Evolutionary conservation across 768 basidiomycete species (phyloP), one percentile per base, ranked within the genome.

Genomic region (Xerocomus brunneocitrinus): DNA sequence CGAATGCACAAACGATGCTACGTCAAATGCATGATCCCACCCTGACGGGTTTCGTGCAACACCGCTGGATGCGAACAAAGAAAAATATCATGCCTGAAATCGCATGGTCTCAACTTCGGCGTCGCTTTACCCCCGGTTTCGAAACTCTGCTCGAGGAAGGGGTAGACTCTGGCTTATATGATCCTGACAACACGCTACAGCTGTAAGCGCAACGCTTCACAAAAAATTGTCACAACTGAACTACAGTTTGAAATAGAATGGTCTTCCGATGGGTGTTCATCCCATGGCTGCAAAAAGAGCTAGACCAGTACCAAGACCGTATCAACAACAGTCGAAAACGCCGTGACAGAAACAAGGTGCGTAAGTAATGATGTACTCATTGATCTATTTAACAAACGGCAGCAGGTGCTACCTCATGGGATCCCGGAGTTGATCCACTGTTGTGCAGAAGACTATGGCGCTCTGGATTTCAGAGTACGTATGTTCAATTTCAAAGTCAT

Each of bases 21-120:
- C 32, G 27, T 1, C 49, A 55, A 12, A 46, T 42, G 25, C 28
- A 36, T 8, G 78, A 82, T 53, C 73, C 76, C 0, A 32, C 51
- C 0, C 65, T 81, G 0, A 6, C 8, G 0, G 73, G 65, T 0
- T 74, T 69, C 0, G 47, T 76, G 0, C 78, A 79, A 48, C 78
- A 81, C 45, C 58, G 65, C 0, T 80, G 71, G 62, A 71, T 62
- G 62, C 50, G 57, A 0, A 49, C 60, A 0, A 70, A 76, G 34
- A 68, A 60, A 2, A 81, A 80, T 45, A 59, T 79, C 41, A 76
- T 70, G 53, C 64, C 73, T 0, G 77, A 80, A 53, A 72, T 70
- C 0, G 56, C 54, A 0, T 81, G 79, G 79, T 73, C 74, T 3
- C 47, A 53, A 3, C 44, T 76, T 1, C 58, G 67, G 0, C 49